Conservation (phyloP, 768 basidiomycete species). For the Boletellus ananas region DNA sequence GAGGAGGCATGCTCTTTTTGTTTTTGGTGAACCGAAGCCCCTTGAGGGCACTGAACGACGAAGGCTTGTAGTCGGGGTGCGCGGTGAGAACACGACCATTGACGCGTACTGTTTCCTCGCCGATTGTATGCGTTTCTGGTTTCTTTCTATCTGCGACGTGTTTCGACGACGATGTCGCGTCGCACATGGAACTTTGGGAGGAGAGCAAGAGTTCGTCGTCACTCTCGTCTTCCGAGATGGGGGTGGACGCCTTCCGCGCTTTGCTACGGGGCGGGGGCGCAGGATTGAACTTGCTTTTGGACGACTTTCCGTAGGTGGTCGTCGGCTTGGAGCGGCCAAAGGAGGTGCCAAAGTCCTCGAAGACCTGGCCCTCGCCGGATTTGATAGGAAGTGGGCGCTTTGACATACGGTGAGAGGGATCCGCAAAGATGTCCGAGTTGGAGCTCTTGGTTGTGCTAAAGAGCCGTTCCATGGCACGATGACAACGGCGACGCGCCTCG, state of each 20-base stretch:
- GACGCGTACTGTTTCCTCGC: constrained; percentile 13
- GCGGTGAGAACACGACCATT: constrained; percentile 13
- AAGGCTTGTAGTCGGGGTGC: constrained; percentile 26
- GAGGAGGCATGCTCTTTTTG: constrained; percentile 10
- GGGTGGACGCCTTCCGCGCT: not conserved
- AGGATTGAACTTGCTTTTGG: constrained; percentile 11
- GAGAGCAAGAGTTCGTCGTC: constrained; percentile 29
- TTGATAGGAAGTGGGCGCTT: constrained; percentile 24
- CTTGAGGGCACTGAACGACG: constrained; percentile 3
- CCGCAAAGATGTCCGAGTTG: constrained; percentile 6
- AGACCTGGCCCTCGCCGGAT: constrained; percentile 25
- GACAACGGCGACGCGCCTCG: not conserved
- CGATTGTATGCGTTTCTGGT: not conserved
- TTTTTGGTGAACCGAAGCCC: constrained; percentile 36
- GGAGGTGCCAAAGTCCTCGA: constrained; percentile 24
- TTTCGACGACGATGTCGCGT: constrained; percentile 7
- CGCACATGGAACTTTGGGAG: constrained; percentile 18
- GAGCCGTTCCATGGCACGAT: constrained; percentile 24
- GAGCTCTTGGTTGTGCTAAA: not conserved
- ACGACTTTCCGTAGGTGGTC: not conserved
- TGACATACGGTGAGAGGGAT: constrained; percentile 20
- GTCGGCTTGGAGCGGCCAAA: constrained; percentile 8
- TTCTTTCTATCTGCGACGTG: constrained; percentile 12
- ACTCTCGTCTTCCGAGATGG: constrained; percentile 15
- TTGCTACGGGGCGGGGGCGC: not conserved